A percentile compares a stretch with the other conserved stretches of the same genome.
phyloP scores from a whole-genome alignment of 2,329 filamentous ascomycete species.

The Pyrenophora teres region DNA sequence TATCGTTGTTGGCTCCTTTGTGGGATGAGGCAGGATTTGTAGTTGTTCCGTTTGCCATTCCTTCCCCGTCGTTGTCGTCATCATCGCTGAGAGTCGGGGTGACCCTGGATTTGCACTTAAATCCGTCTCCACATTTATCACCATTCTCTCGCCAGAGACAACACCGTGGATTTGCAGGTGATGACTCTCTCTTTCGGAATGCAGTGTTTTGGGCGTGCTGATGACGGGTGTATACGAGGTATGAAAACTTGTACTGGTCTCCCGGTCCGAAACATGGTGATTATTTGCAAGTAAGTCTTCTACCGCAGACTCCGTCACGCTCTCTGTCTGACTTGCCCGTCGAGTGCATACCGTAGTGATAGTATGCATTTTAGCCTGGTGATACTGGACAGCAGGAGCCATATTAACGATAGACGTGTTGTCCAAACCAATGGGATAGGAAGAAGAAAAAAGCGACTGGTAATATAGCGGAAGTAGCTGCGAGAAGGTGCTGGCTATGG shows the following conservation, averaged over 20 bases:
- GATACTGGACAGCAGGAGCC: not conserved
- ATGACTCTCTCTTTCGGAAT: not conserved
- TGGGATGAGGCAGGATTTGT: no score
- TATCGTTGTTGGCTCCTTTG: no score
- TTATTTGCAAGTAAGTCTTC: not conserved
- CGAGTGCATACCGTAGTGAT: not conserved
- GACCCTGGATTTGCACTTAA: not conserved
- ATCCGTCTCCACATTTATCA: not conserved
- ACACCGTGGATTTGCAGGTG: conserved; percentile 2
- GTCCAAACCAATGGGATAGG: not conserved
- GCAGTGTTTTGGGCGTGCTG: not conserved
- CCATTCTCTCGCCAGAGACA: not conserved
- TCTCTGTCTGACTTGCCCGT: not conserved
- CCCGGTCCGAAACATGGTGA: no score
- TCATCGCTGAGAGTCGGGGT: not conserved
- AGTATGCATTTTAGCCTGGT: not conserved
- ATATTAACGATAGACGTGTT: not conserved
- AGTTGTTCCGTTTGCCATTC: no score
- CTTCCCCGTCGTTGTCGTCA: no score
- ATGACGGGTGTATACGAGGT: not conserved
- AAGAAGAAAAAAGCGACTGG: no score
- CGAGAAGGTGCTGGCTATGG: no score
- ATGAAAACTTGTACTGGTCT: no score
- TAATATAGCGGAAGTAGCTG: no score
- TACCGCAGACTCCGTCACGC: not conserved